phyloP scores from a whole-genome alignment of 768 basidiomycete species.

The Pleurotus sapidus region DNA sequence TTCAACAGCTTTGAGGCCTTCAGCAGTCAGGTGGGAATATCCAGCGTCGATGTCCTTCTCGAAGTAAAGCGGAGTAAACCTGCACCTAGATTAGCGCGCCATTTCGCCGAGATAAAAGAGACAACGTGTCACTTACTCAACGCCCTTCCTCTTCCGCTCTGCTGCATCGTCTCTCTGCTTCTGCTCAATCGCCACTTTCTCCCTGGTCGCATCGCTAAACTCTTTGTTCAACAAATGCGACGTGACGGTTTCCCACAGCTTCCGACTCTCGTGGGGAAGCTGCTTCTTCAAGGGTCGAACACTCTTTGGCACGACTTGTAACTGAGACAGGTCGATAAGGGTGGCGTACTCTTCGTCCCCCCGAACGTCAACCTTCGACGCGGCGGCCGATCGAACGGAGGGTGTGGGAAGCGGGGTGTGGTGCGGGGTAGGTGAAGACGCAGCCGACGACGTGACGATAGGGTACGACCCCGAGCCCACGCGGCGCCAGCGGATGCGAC shows the following conservation, averaged over 20 bases:
- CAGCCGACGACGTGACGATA: slow-evolving; percentile 33
- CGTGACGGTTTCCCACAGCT: slow-evolving; percentile 87
- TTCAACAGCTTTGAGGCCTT: slow-evolving; percentile 69
- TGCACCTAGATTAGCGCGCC: slow-evolving; percentile 19
- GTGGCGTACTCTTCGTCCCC: slow-evolving; percentile 55
- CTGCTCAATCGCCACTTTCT: slow-evolving; percentile 93
- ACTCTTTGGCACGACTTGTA: slow-evolving; percentile 75
- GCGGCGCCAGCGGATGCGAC: slow-evolving; percentile 76
- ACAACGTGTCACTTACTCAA: slow-evolving; percentile 56
- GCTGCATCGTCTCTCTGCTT: slow-evolving; percentile 86
- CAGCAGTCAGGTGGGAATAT: slow-evolving; percentile 62
- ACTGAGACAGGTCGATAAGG: slow-evolving; percentile 72
- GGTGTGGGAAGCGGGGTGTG: slow-evolving; percentile 38
- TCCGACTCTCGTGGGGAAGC: slow-evolving; percentile 75
- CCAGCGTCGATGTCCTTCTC: slow-evolving; percentile 67
- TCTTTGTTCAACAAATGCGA: slow-evolving; percentile 75
- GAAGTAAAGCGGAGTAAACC: slow-evolving; percentile 78
- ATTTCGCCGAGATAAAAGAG: slow-evolving; percentile 6
- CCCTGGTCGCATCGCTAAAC: slow-evolving; percentile 85
- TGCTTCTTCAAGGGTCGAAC: slow-evolving; percentile 85
- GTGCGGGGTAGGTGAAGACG: slow-evolving; percentile 47
- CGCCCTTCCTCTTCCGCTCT: slow-evolving; percentile 78
- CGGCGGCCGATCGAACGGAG: slow-evolving; percentile 30
- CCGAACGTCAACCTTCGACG: slow-evolving; percentile 43
- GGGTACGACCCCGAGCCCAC: slow-evolving; percentile 45